Evolutionary conservation across 306 rosid genomes (phyloP).

Genomic region (Vigna radiata): DNA sequence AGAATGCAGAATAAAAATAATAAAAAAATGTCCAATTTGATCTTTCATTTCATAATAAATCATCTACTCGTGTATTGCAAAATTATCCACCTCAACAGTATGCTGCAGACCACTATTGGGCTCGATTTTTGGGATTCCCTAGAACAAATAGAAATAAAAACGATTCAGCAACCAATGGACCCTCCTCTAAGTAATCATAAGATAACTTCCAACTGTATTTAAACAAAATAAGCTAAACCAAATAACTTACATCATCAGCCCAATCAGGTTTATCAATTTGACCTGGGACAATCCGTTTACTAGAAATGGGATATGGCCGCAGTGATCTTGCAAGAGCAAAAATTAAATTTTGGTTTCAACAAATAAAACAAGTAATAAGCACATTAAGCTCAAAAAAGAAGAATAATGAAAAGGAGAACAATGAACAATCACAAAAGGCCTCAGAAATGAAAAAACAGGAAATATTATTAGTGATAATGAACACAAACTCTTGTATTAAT

Average conservation of each 20-base stretch:
- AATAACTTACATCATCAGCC: constrained; percentile 83
- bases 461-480: constrained; percentile 15
- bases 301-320: constrained; percentile 88
- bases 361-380: background rate
- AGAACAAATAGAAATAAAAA: constrained; percentile 36
- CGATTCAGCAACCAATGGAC: constrained; percentile 32
- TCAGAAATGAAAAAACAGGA: constrained; percentile 13
- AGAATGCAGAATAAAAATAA: constrained; percentile 17
- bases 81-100: constrained; percentile 71
- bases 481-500: constrained; percentile 6
- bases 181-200: constrained; percentile 24
- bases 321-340: constrained; percentile 61
- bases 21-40: background rate
- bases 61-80: constrained; percentile 10
- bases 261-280: constrained; percentile 82
- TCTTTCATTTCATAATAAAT: constrained; percentile 7
- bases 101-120: constrained; percentile 82
- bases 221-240: constrained; percentile 21
- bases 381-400: background rate
- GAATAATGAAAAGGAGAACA: background rate
- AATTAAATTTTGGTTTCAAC: constrained; percentile 31
- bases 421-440: background rate
- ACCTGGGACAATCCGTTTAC: constrained; percentile 63
- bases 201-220: constrained; percentile 5
- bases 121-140: constrained; percentile 91